Evolutionary conservation across 768 basidiomycete genomes (phyloP).

Genomic region (Lactarius indigo): DNA sequence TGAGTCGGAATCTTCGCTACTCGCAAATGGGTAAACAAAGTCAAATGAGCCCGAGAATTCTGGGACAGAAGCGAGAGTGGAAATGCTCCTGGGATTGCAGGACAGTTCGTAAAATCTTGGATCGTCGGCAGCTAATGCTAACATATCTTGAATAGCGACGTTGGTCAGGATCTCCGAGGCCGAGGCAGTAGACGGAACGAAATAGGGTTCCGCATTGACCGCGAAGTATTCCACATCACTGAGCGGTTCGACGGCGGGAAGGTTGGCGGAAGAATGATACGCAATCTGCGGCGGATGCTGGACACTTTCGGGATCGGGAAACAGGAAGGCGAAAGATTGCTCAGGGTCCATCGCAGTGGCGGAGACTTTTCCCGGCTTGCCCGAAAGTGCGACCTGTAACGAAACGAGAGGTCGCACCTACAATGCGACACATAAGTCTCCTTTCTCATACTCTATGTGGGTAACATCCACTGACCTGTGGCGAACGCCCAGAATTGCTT

Average conservation of each 20-base stretch:
- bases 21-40: not conserved
- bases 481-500: not conserved
- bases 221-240: not conserved
- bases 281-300: not conserved
- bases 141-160: constrained; percentile 15
- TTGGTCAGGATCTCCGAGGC: constrained; percentile 16
- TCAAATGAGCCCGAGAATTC: constrained; percentile 5
- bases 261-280: not conserved
- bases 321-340: not conserved
- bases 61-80: constrained; percentile 4
- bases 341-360: not conserved
- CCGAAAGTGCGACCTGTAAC: not conserved
- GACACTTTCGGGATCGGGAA: not conserved
- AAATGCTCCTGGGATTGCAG: not conserved
- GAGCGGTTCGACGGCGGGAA: not conserved
- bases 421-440: not conserved
- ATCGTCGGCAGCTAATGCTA: constrained; percentile 3
- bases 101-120: not conserved
- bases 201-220: constrained; percentile 9
- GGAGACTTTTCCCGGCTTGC: not conserved
- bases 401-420: constrained; percentile 3
- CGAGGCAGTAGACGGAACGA: constrained; percentile 19
- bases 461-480: constrained; percentile 1
- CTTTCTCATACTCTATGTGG: not conserved
- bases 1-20: not conserved